Conservation (phyloP, 2,329 filamentous ascomycete genomes). For the Hypoxylon sp. region DNA sequence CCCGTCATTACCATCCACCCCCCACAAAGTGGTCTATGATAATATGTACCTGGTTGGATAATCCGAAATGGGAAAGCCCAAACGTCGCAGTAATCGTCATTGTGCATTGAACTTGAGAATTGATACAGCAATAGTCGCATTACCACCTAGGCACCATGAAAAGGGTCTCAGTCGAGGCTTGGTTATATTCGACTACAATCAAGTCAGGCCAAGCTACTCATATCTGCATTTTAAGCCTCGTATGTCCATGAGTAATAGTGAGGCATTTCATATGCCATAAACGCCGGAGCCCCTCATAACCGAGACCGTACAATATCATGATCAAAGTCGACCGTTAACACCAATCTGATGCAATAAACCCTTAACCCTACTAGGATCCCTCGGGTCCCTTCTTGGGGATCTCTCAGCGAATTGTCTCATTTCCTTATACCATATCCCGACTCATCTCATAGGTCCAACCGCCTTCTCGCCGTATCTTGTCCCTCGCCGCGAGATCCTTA, state of each 20-base stretch:
- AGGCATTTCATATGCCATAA: conserved; percentile 29
- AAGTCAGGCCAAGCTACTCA: conserved; percentile 14
- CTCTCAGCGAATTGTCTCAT: neutral
- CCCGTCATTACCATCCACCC: conserved; percentile 12
- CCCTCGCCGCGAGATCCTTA: conserved; percentile 76
- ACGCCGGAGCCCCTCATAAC: conserved; percentile 25
- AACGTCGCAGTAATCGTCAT: conserved; percentile 30
- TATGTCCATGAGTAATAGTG: conserved; percentile 23
- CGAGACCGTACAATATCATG: conserved; percentile 26
- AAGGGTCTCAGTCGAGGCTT: conserved; percentile 28
- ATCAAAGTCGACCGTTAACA: conserved; percentile 39
- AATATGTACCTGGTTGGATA: conserved; percentile 5
- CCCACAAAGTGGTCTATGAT: neutral
- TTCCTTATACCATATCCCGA: conserved; percentile 46
- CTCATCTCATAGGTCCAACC: conserved; percentile 74
- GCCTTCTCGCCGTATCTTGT: conserved; percentile 76
- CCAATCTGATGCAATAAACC: conserved; percentile 45
- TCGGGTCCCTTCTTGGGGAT: neutral
- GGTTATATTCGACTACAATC: conserved; percentile 27
- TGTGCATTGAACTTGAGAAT: conserved; percentile 17
- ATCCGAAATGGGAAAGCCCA: conserved; percentile 10
- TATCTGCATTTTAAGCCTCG: conserved; percentile 26
- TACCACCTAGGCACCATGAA: conserved; percentile 1
- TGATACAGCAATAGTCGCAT: neutral
- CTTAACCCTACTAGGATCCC: neutral